Percentiles rank a stretch among this genome's conserved stretches.
Evolutionary conservation across 2,329 filamentous ascomycete species (phyloP).

Genomic region (Sclerotiophoma versabilis): DNA sequence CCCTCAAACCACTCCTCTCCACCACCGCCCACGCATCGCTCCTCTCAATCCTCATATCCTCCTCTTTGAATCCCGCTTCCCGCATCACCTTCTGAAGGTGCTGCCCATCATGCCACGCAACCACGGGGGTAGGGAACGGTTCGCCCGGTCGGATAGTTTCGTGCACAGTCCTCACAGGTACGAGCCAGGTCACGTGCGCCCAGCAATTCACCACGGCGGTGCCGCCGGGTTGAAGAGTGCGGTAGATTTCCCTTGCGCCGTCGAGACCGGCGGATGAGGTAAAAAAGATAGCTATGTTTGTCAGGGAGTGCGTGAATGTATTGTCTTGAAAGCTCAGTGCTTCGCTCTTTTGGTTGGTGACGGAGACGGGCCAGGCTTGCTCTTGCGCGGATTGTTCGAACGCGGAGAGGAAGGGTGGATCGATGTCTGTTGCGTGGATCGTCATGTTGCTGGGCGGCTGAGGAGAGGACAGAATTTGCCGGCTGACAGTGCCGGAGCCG

Average conservation of each 20-base stretch:
- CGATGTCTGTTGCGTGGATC: constrained; percentile 44
- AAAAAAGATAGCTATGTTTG: constrained; percentile 52
- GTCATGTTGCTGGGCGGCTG: constrained; percentile 15
- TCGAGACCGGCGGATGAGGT: constrained; percentile 36
- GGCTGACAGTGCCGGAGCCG: constrained; percentile 41
- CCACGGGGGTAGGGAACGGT: constrained; percentile 25
- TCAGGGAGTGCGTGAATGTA: constrained; percentile 50
- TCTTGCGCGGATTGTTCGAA: constrained; percentile 17
- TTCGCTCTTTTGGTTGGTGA: constrained; percentile 30
- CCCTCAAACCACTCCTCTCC: constrained; percentile 25
- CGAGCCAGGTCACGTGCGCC: constrained; percentile 36
- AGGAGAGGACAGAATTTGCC: constrained; percentile 26
- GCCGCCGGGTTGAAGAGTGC: constrained; percentile 50
- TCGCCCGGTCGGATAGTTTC: constrained; percentile 26
- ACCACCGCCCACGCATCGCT: constrained; percentile 34
- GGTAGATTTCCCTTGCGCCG: constrained; percentile 48
- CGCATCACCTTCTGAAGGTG: constrained; percentile 37
- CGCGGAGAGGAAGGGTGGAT: constrained; percentile 35
- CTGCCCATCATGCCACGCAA: constrained; percentile 38
- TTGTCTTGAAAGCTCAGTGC: constrained; percentile 32
- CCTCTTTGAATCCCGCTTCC: constrained; percentile 36
- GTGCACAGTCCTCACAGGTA: constrained; percentile 30
- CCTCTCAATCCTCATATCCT: constrained; percentile 30
- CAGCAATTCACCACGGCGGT: constrained; percentile 50
- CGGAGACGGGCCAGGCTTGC: constrained; percentile 34